These are phyloP conservation scores for Lachancea kluyveri DNA, from an alignment of 805 yeast genomes.

Conservation along the genomic window DNA sequence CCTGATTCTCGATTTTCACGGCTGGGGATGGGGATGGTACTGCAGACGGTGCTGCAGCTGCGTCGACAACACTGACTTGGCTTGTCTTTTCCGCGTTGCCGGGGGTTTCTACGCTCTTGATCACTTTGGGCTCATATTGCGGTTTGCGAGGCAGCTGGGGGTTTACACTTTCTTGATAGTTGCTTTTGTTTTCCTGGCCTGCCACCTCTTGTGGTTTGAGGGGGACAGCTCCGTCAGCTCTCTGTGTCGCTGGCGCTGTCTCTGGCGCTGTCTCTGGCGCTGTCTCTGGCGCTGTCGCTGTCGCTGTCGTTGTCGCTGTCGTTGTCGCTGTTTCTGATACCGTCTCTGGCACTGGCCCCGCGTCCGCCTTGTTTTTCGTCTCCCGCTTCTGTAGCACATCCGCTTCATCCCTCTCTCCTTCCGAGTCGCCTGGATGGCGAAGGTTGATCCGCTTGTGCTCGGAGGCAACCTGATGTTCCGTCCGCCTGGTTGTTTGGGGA, in stretches of 20 bases:
- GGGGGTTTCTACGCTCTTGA: too few relatives aligned
- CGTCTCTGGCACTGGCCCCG: slow-evolving; percentile 1
- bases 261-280: neutral
- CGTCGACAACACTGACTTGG: too few relatives aligned
- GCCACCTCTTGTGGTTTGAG: too few relatives aligned
- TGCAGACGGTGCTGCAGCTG: too few relatives aligned
- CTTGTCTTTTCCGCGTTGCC: too few relatives aligned
- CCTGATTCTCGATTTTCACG: too few relatives aligned
- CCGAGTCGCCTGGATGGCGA: slow-evolving; percentile 1
- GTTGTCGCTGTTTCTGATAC: neutral
- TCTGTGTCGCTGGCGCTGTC: neutral
- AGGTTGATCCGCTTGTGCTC: slow-evolving; percentile 13
- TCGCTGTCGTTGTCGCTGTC: neutral
- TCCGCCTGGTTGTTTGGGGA: slow-evolving; percentile 20
- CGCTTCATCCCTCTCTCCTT: slow-evolving; percentile 1
- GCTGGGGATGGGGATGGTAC: too few relatives aligned
- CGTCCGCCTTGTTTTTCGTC: neutral
- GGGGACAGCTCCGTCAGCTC: too few relatives aligned
- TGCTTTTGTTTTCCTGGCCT: too few relatives aligned
- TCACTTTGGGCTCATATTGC: too few relatives aligned
- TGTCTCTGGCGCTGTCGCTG: neutral
- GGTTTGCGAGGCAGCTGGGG: too few relatives aligned
- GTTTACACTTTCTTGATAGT: too few relatives aligned
- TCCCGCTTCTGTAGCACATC: neutral
- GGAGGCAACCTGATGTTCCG: slow-evolving; percentile 12